A percentile compares a stretch with the other conserved stretches of the same genome.
Evolutionary conservation across 495 filamentous ascomycete genomes (phyloP).

Genomic region (Xylaria cubensis): DNA sequence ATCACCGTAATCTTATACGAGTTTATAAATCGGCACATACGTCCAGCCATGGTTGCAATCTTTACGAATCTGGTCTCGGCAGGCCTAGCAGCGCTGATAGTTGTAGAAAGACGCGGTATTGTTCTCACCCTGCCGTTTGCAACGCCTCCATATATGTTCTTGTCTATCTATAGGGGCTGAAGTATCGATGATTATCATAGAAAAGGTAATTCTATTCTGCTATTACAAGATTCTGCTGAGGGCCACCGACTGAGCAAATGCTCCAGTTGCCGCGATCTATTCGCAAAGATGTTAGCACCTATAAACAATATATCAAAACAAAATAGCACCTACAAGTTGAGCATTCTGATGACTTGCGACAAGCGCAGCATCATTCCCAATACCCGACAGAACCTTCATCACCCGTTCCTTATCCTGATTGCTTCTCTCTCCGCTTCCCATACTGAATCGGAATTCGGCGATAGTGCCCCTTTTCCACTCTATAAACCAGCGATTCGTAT

Average conservation of each 20-base stretch:
- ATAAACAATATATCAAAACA: background rate
- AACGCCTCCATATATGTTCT: too few species aligned
- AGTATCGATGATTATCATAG: background rate
- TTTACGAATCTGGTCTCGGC: too few species aligned
- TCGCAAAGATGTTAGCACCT: background rate
- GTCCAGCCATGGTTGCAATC: too few species aligned
- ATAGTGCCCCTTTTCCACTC: slow-evolving; percentile 19
- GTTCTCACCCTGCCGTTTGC: too few species aligned
- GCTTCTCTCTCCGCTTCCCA: slow-evolving; percentile 10
- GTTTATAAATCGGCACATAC: too few species aligned
- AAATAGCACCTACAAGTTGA: slow-evolving; percentile 1
- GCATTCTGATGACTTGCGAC: slow-evolving; percentile 8
- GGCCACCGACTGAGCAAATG: background rate
- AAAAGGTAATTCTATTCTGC: background rate
- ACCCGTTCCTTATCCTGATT: slow-evolving; percentile 7
- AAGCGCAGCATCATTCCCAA: slow-evolving; percentile 12
- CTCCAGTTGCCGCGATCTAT: background rate
- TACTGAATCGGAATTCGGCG: slow-evolving; percentile 7
- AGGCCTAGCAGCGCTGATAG: too few species aligned
- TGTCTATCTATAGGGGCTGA: too few species aligned
- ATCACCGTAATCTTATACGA: too few species aligned
- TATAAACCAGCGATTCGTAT: slow-evolving; percentile 15
- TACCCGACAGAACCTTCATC: background rate
- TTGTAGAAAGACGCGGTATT: too few species aligned
- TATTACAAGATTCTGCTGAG: background rate